These are phyloP conservation scores for Fusarium coicis DNA, from an alignment of 2,329 filamentous ascomycete genomes.

Conservation along the genomic window DNA sequence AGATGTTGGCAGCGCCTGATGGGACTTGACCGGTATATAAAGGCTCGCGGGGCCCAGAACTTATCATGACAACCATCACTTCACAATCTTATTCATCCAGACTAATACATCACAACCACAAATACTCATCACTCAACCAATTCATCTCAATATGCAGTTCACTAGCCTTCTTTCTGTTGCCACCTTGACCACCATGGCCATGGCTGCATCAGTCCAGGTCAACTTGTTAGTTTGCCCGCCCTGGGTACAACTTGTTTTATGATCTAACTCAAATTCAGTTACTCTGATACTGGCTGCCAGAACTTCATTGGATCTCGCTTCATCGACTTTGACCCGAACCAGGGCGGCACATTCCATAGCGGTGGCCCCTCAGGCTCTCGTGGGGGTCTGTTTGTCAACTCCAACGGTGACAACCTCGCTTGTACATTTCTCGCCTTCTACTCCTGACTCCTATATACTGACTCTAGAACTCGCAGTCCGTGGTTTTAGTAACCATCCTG, in stretches of 20 bases:
- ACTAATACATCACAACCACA: fast-evolving
- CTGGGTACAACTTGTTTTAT: fast-evolving
- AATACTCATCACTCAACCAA: fast-evolving
- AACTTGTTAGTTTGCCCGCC: not conserved
- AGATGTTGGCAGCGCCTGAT: fast-evolving
- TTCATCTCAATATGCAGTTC: not conserved
- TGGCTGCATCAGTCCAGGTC: conserved; percentile 4
- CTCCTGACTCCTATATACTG: not conserved
- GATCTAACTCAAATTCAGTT: not conserved
- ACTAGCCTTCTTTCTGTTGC: not conserved
- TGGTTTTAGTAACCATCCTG: not conserved
- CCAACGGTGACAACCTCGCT: not conserved
- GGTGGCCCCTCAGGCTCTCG: not conserved
- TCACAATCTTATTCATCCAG: not conserved
- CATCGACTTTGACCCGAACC: conserved; percentile 1
- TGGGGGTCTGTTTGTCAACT: conserved; percentile 6
- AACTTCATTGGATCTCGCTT: conserved; percentile 9
- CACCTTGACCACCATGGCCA: not conserved
- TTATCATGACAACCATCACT: no score
- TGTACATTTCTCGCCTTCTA: not conserved
- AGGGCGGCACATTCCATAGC: not conserved
- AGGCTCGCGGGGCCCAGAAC: fast-evolving
- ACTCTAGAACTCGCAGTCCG: not conserved
- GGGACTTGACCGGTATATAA: not conserved
- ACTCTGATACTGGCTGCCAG: conserved; percentile 4